Conservation (phyloP, 73 alveolate genomes). For the Paramecium sexaurelia region DNA sequence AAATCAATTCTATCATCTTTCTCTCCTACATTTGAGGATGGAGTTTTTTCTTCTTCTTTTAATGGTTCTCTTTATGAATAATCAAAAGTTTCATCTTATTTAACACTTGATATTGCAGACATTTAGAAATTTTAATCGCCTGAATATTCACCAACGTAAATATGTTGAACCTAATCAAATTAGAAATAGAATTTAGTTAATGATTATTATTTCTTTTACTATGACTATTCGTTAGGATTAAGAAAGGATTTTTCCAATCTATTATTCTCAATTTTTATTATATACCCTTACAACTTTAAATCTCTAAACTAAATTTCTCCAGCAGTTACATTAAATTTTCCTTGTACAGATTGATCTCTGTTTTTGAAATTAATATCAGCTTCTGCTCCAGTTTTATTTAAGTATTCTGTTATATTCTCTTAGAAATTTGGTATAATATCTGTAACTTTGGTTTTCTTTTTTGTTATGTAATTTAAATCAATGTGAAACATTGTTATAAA, state of each 20-base stretch:
- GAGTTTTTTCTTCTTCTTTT: constrained; percentile 60
- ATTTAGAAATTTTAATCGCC: constrained; percentile 37
- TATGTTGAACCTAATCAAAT: not conserved
- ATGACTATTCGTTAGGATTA: constrained; percentile 1
- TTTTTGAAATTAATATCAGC: constrained; percentile 48
- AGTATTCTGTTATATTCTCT: constrained; percentile 37
- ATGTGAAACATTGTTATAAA: constrained; percentile 62
- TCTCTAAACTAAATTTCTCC: constrained; percentile 39
- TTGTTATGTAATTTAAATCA: constrained; percentile 41
- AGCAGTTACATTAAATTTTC: not conserved
- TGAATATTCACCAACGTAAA: constrained; percentile 1
- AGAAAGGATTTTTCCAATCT: constrained; percentile 7
- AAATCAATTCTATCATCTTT: constrained; percentile 47
- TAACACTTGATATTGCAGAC: constrained; percentile 58
- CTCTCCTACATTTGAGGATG: constrained; percentile 37
- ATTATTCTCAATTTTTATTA: constrained; percentile 47
- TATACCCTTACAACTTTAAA: constrained; percentile 59
- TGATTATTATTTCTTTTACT: not conserved
- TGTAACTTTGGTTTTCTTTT: constrained; percentile 55
- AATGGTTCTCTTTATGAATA: constrained; percentile 43
- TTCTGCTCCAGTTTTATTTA: constrained; percentile 59
- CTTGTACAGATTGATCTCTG: constrained; percentile 30
- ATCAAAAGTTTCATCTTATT: constrained; percentile 57
- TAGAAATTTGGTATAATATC: constrained; percentile 58
- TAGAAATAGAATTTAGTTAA: constrained; percentile 25